Evolutionary conservation across 805 yeast genomes (phyloP).

Genomic region (Jamesozyma rosinii): DNA sequence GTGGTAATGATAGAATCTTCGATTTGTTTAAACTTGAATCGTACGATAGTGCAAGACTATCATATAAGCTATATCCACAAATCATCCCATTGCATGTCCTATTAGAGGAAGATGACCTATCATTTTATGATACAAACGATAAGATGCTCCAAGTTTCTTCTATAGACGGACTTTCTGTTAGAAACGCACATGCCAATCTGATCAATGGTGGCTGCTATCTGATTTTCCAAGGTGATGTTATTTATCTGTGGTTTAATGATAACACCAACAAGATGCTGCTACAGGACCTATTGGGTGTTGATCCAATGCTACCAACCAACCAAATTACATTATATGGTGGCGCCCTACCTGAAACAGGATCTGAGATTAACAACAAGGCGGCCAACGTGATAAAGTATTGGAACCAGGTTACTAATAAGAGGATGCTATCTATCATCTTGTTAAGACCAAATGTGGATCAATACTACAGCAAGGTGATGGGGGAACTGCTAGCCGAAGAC

Average conservation of each 20-base stretch:
- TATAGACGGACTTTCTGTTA: constrained; percentile 35
- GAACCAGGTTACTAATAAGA: constrained; percentile 19
- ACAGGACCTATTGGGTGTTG: constrained; percentile 66
- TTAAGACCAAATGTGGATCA: constrained; percentile 28
- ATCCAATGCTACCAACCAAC: constrained; percentile 17
- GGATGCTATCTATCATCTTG: constrained; percentile 20
- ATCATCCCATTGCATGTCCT: constrained; percentile 64
- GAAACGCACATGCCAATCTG: constrained; percentile 28
- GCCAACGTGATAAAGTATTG: constrained; percentile 51
- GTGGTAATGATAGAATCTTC: constrained; percentile 58
- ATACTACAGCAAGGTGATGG: constrained; percentile 31
- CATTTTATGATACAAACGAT: constrained; percentile 36
- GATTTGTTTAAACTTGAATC: constrained; percentile 36
- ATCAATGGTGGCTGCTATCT: constrained; percentile 71
- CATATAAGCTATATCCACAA: constrained; percentile 70
- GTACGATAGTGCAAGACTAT: constrained; percentile 44
- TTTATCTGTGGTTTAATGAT: constrained; percentile 59
- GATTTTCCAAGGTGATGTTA: constrained; percentile 55
- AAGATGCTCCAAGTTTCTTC: constrained; percentile 32
- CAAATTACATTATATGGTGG: constrained; percentile 29
- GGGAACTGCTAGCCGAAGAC: constrained; percentile 67
- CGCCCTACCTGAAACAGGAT: constrained; percentile 60
- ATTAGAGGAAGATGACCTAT: constrained; percentile 43
- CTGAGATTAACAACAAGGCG: constrained; percentile 60
- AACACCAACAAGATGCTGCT: constrained; percentile 58